Evolutionary conservation across 768 basidiomycete species (phyloP).

Genomic region (Pleurotus ostreatus): DNA sequence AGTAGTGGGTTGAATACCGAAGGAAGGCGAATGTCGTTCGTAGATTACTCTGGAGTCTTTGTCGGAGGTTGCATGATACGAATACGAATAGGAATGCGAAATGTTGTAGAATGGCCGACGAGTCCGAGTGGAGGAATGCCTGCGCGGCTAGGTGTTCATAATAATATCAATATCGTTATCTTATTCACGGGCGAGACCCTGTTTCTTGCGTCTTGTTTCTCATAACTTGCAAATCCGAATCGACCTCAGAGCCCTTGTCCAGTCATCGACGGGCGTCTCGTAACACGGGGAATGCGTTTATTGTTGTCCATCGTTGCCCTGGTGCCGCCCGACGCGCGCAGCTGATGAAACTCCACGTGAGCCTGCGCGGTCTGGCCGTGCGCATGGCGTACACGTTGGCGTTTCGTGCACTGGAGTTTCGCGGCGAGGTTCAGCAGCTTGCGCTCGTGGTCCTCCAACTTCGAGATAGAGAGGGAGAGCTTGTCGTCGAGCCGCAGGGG

Average conservation of each 20-base stretch:
- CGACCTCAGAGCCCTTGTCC: background rate
- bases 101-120: too few species aligned
- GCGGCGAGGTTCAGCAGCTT: conserved; percentile 33
- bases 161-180: too few species aligned
- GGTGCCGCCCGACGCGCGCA: background rate
- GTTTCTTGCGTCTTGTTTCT: too few species aligned
- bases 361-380: background rate
- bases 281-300: background rate
- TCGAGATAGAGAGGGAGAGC: conserved; percentile 23
- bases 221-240: too few species aligned
- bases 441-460: conserved; percentile 34
- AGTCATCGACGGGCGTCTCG: background rate
- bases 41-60: too few species aligned
- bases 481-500: conserved; percentile 15
- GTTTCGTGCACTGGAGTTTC: conserved; percentile 28
- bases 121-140: too few species aligned
- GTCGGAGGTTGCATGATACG: too few species aligned
- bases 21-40: too few species aligned
- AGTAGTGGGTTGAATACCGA: too few species aligned
- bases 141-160: too few species aligned
- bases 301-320: background rate
- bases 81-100: too few species aligned
- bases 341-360: background rate
- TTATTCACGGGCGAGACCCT: too few species aligned
- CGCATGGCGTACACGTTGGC: conserved; percentile 2